Percentiles rank a stretch among this genome's conserved stretches.
These are phyloP conservation scores for Paecilomyces niveus DNA, from an alignment of 2,329 filamentous ascomycete species.

Conservation along the genomic window DNA sequence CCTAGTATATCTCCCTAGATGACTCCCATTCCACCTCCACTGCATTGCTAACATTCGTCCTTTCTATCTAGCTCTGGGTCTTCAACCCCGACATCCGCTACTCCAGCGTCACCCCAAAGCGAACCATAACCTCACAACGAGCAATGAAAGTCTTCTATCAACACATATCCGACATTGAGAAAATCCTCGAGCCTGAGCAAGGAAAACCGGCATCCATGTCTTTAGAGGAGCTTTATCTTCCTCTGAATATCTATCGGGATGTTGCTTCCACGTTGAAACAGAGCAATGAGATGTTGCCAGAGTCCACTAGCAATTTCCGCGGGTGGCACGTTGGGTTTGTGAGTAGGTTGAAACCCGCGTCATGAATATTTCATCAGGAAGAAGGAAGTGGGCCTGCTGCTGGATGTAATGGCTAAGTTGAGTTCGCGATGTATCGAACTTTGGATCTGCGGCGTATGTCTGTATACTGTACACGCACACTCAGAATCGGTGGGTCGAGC, in stretches of 20 bases:
- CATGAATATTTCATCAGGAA: background rate
- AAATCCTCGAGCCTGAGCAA: conserved; percentile 27
- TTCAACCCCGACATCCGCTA: conserved; percentile 55
- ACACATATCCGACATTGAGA: conserved; percentile 21
- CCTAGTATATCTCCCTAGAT: conserved; percentile 22
- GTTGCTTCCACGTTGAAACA: conserved; percentile 27
- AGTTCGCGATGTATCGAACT: too few species aligned
- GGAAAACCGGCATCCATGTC: conserved; percentile 34
- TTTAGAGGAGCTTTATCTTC: conserved; percentile 43
- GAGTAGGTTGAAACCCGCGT: conserved; percentile 40
- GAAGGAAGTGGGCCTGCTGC: background rate
- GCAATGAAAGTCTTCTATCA: conserved; percentile 54
- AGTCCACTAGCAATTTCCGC: conserved; percentile 43
- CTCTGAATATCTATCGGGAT: conserved; percentile 29
- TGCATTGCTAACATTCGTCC: background rate
- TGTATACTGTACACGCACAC: too few species aligned
- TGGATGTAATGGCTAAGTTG: too few species aligned
- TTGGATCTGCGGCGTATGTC: too few species aligned
- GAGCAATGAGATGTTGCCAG: conserved; percentile 42
- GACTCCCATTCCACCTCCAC: background rate
- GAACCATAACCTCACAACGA: conserved; percentile 32
- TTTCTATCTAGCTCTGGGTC: conserved; percentile 45
- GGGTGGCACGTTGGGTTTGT: conserved; percentile 51
- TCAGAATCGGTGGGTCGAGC: too few species aligned
- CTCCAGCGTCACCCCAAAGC: conserved; percentile 37